Evolutionary conservation across 2,329 filamentous ascomycete species (phyloP).

Genomic region (Cladosporium phlei): DNA sequence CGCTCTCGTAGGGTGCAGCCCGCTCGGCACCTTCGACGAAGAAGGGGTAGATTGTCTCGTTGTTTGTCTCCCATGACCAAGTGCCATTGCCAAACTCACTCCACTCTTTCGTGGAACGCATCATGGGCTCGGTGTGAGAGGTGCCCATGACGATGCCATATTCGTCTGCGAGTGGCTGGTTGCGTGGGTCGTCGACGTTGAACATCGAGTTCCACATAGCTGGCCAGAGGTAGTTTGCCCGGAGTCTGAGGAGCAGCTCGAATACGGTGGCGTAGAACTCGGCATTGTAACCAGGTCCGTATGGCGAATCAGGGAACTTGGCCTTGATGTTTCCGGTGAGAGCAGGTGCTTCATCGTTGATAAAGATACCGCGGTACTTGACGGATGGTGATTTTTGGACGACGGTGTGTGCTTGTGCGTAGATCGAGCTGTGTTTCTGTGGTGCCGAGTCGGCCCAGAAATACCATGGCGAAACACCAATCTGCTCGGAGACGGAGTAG

Average conservation of each 20-base stretch:
- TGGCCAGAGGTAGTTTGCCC: constrained; percentile 73
- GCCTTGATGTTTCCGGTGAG: constrained; percentile 61
- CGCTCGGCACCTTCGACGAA: constrained; percentile 63
- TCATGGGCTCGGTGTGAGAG: constrained; percentile 70
- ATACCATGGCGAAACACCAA: constrained; percentile 67
- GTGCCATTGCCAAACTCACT: constrained; percentile 49
- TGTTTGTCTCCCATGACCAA: constrained; percentile 68
- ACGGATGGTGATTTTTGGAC: constrained; percentile 57
- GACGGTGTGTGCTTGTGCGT: constrained; percentile 50
- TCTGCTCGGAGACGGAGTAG: constrained; percentile 68
- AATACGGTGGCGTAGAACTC: constrained; percentile 66
- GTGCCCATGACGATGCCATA: constrained; percentile 69
- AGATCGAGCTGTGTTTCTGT: constrained; percentile 50
- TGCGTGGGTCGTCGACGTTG: constrained; percentile 64
- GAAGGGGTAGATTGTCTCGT: constrained; percentile 62
- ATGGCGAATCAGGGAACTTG: constrained; percentile 41
- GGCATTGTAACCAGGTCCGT: constrained; percentile 29
- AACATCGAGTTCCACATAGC: constrained; percentile 68
- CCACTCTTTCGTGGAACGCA: constrained; percentile 52
- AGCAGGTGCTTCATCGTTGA: constrained; percentile 66
- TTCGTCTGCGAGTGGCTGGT: constrained; percentile 66
- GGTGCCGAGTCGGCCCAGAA: constrained; percentile 62
- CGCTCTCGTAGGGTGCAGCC: constrained; percentile 60
- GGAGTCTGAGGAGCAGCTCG: constrained; percentile 63
- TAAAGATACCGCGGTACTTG: constrained; percentile 65